Base-by-base conservation (phyloP, 441 rosid genomes). In the Populus trichocarpa region DNA sequence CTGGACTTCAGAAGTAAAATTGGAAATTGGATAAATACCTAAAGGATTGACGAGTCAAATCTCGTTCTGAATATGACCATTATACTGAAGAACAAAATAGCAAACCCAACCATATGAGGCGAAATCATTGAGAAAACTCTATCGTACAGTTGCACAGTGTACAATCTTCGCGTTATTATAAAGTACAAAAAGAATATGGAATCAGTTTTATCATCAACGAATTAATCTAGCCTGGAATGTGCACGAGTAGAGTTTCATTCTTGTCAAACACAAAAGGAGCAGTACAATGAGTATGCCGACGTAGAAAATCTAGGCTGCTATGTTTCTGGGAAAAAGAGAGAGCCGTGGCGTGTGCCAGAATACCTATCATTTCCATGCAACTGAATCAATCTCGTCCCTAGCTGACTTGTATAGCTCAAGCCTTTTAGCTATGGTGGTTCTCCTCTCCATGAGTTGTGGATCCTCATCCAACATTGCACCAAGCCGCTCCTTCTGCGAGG, bases 341-440 rank as follows among this genome's bases (percentile, higher is more conserved):
- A 11, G 0, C 71, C 5, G 57, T 23, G 4, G 16, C 74, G 69
- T 3, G 30, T 6, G 64, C 20, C 23, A 59, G 68, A 42, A 18
- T 30, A 40, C 12, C 14, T 72, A 80, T 90, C 86, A 96, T 86
- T 91, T 96, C 99, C 99, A 96, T 4, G 98, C 98, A 67, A 93
- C 98, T 0, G 97, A 80, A 74, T 96, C 98, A 20, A 96, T 96
- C 83, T 96, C 99, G 59, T 96, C 99, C 86, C 98, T 87, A 20
- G 99, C 99, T n/a, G 94, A 90, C 80, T 96, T 94, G 91, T 96
- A 94, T 36, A 96, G 90, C 76, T 94, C 98, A 3, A 94, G 99
- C 86, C 98, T 90, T 82, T 93, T 93, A 3, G 96, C 97, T 5
- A 96, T 83, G 68, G 86, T 74, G 67, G 84, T 76, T 86, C 98